phyloP scores from a whole-genome alignment of 495 filamentous ascomycete genomes.

The Hypoxylon lenormandii region DNA sequence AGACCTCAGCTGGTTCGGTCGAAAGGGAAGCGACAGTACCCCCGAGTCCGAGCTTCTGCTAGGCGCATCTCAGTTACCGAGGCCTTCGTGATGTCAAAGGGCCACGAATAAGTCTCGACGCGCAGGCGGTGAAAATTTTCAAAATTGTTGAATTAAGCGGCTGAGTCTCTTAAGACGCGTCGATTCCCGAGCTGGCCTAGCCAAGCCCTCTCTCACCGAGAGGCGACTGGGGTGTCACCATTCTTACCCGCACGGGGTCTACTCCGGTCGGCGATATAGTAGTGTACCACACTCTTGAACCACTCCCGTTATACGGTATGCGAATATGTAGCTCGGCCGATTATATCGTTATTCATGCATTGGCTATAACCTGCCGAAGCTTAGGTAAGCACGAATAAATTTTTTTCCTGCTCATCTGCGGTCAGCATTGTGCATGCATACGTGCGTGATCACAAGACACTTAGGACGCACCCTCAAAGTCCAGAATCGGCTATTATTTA shows the following conservation, averaged over 20 bases:
- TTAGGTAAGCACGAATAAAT: conserved; percentile 29
- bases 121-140: not conserved
- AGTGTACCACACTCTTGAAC: not conserved
- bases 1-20: not conserved
- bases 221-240: not conserved
- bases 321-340: not conserved
- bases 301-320: not conserved
- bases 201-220: not conserved
- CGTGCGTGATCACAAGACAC: conserved; percentile 44
- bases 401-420: conserved; percentile 21
- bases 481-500: conserved; percentile 22
- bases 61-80: not conserved
- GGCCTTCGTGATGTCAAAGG: not conserved
- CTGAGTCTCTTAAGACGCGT: not conserved
- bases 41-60: not conserved
- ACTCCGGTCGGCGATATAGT: not conserved
- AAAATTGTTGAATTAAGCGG: not conserved
- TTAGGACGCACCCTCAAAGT: conserved; percentile 23
- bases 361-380: conserved; percentile 12
- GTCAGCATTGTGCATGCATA: conserved; percentile 48
- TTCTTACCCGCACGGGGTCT: not conserved
- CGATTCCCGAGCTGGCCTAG: not conserved
- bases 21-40: not conserved
- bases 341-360: not conserved
- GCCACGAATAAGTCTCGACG: not conserved